These are phyloP conservation scores for Botrytis paeoniae DNA, from an alignment of 2,329 filamentous ascomycete species.

Conservation along the genomic window DNA sequence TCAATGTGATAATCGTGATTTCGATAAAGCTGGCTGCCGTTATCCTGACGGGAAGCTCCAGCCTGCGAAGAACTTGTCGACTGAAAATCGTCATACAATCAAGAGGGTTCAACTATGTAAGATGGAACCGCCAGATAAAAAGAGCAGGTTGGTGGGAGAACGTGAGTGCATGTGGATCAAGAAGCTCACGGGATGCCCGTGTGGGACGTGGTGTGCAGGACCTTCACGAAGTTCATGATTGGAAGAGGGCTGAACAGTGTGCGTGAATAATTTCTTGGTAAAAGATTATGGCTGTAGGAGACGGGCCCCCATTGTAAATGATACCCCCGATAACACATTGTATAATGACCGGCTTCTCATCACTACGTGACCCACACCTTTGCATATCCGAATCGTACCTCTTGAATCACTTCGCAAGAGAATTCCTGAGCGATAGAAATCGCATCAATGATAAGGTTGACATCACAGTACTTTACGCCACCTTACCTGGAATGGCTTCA, in stretches of 20 bases:
- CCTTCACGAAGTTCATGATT: background rate
- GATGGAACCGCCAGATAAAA: background rate
- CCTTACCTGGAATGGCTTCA: too few species aligned
- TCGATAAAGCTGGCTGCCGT: background rate
- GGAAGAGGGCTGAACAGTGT: background rate
- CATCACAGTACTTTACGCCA: too few species aligned
- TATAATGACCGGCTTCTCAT: background rate
- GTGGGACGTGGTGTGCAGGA: conserved; percentile 1
- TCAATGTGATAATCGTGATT: background rate
- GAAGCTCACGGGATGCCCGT: background rate
- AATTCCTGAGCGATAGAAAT: too few species aligned
- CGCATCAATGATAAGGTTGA: too few species aligned
- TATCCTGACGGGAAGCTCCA: background rate
- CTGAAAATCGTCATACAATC: too few species aligned
- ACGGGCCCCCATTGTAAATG: background rate
- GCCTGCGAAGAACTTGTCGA: background rate
- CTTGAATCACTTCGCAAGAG: background rate
- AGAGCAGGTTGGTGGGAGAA: background rate
- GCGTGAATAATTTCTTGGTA: background rate
- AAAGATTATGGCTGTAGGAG: background rate
- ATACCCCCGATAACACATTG: background rate
- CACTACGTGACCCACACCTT: background rate
- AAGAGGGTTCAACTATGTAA: too few species aligned
- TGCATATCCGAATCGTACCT: background rate
- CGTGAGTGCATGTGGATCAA: background rate